These are phyloP conservation scores for Hordeum marinum DNA, from an alignment of 176 grass and related monocot species.

Conservation along the genomic window DNA sequence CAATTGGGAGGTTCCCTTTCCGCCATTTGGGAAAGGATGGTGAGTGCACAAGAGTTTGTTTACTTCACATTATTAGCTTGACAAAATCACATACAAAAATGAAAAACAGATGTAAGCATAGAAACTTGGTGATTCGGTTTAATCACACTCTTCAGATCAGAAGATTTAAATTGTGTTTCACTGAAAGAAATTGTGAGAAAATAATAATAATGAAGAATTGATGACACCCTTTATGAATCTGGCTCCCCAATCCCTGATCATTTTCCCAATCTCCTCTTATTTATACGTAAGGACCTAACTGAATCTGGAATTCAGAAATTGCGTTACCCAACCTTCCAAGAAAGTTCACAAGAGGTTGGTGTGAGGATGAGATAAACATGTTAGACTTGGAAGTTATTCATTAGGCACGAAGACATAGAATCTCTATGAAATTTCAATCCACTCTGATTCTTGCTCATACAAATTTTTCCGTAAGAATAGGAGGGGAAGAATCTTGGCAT, in stretches of 20 bases:
- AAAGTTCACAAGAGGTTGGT: background rate
- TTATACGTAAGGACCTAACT: background rate
- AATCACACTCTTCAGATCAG: background rate
- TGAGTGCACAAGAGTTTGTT: conserved; percentile 36
- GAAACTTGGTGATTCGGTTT: background rate
- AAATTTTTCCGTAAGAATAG: background rate
- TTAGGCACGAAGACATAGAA: background rate
- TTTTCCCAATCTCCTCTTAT: background rate
- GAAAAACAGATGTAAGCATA: background rate
- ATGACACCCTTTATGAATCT: background rate
- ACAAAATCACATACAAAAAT: background rate
- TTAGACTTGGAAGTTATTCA: background rate
- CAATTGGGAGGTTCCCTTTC: conserved; percentile 78
- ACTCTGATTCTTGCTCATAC: background rate
- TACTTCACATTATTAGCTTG: background rate
- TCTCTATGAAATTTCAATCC: background rate
- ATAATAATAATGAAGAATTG: no score
- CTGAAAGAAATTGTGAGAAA: background rate
- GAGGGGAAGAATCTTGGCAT: background rate
- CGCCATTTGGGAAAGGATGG: conserved; percentile 94
- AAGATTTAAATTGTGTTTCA: background rate
- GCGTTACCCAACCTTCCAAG: background rate
- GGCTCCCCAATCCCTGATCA: background rate
- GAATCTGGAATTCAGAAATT: background rate
- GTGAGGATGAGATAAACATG: background rate